Evolutionary conservation across 225 moss, liverwort and hornwort genomes (phyloP).

Genomic region (Pseudoscleropodium purum): DNA sequence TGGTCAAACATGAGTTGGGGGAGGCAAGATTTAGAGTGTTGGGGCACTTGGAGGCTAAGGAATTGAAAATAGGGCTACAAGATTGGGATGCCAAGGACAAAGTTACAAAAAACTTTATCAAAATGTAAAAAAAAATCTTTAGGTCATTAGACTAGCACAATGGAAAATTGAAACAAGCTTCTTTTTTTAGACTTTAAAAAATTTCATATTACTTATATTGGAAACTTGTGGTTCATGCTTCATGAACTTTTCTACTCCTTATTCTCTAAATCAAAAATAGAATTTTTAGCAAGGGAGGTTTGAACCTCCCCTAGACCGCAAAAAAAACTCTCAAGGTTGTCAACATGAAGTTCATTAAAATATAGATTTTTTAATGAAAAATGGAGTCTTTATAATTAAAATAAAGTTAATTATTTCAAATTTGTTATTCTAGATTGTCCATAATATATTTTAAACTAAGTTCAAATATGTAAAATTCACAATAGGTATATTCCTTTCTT

Average conservation of each 20-base stretch:
- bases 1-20: too few species aligned
- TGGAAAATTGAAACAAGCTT: neutral
- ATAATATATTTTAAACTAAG: too few species aligned
- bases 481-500: neutral
- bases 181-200: neutral
- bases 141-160: neutral
- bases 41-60: too few species aligned
- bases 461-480: neutral
- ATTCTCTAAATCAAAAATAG: neutral
- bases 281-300: neutral
- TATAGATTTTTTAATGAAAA: neutral
- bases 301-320: neutral
- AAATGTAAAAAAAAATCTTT: neutral
- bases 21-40: too few species aligned
- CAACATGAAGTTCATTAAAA: neutral
- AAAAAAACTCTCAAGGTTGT: neutral
- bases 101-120: neutral
- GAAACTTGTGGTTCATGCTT: accelerated
- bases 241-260: neutral
- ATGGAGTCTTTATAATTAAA: neutral
- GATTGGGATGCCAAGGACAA: too few species aligned
- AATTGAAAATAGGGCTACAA: neutral
- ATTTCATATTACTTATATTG: neutral
- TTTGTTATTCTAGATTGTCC: neutral
- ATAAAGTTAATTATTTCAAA: neutral